Percentiles rank a stretch among this genome's conserved stretches.
Conservation (phyloP, 2,329 filamentous ascomycete genomes). For the Sporothrix schenckii region DNA sequence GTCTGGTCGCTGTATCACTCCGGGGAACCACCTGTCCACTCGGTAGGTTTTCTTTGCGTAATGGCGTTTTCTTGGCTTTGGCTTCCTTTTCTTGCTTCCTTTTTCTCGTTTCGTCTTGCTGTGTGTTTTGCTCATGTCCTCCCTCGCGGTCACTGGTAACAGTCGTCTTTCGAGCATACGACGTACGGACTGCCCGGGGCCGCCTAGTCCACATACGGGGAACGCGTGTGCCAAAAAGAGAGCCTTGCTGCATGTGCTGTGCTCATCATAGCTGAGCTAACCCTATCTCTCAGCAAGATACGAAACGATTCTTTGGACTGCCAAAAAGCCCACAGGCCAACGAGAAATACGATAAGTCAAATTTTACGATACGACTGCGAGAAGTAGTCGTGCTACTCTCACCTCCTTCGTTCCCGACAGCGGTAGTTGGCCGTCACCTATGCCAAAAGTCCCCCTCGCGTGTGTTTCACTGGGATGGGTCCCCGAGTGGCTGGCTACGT, state of each 20-base stretch:
- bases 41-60: constrained; percentile 16
- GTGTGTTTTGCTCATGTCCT: neutral
- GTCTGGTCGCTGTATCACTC: neutral
- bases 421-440: constrained; percentile 28
- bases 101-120: constrained; percentile 20
- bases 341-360: neutral
- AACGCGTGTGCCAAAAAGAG: neutral
- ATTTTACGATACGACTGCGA: neutral
- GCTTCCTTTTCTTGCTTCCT: constrained; percentile 23
- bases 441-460: constrained; percentile 11
- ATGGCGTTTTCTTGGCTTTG: neutral
- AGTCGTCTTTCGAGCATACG: neutral
- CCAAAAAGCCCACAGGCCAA: neutral
- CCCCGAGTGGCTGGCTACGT: constrained; percentile 12
- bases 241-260: neutral
- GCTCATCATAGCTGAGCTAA: neutral
- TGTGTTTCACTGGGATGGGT: constrained; percentile 34
- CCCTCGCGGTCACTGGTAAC: constrained; percentile 11
- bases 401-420: constrained; percentile 23
- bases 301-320: neutral
- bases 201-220: constrained; percentile 18
- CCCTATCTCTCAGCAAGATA: neutral
- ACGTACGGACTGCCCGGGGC: constrained; percentile 4
- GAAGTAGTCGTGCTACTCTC: neutral
- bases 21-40: neutral